Percentiles rank a stretch among this genome's conserved stretches.
phyloP scores from a whole-genome alignment of 208 protist species.

The Crithidia mellificae region DNA sequence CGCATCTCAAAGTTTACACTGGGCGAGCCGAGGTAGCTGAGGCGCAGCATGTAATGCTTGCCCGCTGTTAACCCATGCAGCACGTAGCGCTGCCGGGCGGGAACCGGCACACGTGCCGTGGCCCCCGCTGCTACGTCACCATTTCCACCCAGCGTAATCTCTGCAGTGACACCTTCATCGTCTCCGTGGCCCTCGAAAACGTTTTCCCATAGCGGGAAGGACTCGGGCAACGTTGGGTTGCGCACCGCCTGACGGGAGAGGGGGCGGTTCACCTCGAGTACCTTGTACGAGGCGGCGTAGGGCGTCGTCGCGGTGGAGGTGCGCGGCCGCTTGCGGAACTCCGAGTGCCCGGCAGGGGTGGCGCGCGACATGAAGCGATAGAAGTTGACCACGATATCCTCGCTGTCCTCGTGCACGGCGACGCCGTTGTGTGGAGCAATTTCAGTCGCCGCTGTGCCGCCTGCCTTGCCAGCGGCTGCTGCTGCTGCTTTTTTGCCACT shows the following conservation, averaged over 20 bases:
- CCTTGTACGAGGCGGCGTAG: constrained; percentile 13
- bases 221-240: constrained; percentile 25
- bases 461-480: too few relatives aligned
- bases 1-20: constrained; percentile 45
- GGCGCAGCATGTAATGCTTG: constrained; percentile 35
- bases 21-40: constrained; percentile 47
- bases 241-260: constrained; percentile 22
- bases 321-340: not conserved
- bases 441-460: too few relatives aligned
- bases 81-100: constrained; percentile 38
- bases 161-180: not conserved
- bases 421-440: too few relatives aligned
- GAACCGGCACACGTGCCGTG: constrained; percentile 5
- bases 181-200: not conserved
- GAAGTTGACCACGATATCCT: not conserved
- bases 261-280: not conserved
- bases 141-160: too few relatives aligned
- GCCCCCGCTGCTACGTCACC: too few relatives aligned
- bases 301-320: not conserved
- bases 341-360: constrained; percentile 6
- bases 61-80: constrained; percentile 22
- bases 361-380: constrained; percentile 1
- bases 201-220: constrained; percentile 20
- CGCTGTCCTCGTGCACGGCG: not conserved
- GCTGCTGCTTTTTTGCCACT: not conserved